Evolutionary conservation across 2,329 filamentous ascomycete genomes (phyloP).

Genomic region (Colletotrichum cuscutae): DNA sequence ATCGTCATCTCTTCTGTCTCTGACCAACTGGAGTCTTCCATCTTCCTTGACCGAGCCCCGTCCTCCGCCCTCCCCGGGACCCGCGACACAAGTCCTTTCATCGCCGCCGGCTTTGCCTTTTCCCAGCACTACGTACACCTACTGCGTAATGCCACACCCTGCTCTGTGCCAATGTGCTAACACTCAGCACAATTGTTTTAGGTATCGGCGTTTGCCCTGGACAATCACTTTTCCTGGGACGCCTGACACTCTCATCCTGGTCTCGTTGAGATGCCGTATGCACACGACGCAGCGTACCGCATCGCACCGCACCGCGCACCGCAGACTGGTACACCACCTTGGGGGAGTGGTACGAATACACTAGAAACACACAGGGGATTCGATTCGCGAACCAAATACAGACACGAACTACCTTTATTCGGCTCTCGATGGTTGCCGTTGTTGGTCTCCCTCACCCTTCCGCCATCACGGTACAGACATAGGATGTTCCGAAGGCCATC

Average conservation of each 20-base stretch:
- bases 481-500: background rate
- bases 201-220: background rate
- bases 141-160: background rate
- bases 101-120: constrained; percentile 11
- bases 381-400: constrained; percentile 13
- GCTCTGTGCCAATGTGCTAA: background rate
- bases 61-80: constrained; percentile 27
- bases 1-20: constrained; percentile 25
- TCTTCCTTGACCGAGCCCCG: constrained; percentile 26
- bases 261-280: constrained; percentile 22
- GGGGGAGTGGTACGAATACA: background rate
- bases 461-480: constrained; percentile 1
- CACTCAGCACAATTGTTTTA: background rate
- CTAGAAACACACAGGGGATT: background rate
- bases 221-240: constrained; percentile 17
- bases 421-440: background rate
- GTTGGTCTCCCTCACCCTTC: constrained; percentile 8
- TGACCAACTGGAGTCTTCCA: constrained; percentile 11
- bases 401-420: background rate
- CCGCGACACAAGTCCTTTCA: constrained; percentile 21
- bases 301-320: background rate
- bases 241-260: background rate
- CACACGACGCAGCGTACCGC: constrained; percentile 12
- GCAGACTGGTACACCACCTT: background rate
- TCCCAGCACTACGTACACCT: background rate